phyloP scores from a whole-genome alignment of 176 grass and related monocot genomes.

The Cymbopogon citratus region DNA sequence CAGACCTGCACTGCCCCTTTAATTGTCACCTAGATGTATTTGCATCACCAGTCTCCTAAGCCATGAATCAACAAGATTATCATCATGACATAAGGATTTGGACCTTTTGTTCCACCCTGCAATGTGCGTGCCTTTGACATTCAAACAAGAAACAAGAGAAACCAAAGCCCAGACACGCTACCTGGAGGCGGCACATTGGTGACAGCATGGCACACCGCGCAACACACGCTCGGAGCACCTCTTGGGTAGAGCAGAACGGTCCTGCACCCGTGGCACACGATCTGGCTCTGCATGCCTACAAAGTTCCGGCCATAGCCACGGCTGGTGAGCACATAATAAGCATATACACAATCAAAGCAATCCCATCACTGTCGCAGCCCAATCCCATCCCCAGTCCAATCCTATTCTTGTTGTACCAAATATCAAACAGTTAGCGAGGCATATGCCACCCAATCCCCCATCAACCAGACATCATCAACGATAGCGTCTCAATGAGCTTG shows the following conservation, averaged over 20 bases:
- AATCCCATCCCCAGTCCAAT: not conserved
- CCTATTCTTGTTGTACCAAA: not conserved
- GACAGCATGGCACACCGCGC: not conserved
- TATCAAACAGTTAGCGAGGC: not conserved
- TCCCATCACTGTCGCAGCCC: not conserved
- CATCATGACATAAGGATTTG: not conserved
- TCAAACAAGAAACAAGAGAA: not conserved
- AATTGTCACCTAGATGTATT: not conserved
- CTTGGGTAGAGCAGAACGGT: constrained; percentile 54
- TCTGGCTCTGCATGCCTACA: constrained; percentile 71
- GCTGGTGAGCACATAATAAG: not conserved
- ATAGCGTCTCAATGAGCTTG: not conserved
- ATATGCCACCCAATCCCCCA: not conserved
- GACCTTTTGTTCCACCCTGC: not conserved
- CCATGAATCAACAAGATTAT: not conserved
- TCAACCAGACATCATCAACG: not conserved
- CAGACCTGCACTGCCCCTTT: not conserved
- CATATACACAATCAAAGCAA: not conserved
- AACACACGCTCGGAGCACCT: not conserved
- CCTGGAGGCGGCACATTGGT: constrained; percentile 46
- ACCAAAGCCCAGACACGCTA: constrained; percentile 5
- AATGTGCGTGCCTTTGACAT: not conserved
- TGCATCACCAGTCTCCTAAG: not conserved
- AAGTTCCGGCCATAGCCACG: not conserved
- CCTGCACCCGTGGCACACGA: constrained; percentile 79